Percentiles rank a stretch among this genome's conserved stretches.
Evolutionary conservation across 768 basidiomycete species (phyloP).

Genomic region (Russula virescens): DNA sequence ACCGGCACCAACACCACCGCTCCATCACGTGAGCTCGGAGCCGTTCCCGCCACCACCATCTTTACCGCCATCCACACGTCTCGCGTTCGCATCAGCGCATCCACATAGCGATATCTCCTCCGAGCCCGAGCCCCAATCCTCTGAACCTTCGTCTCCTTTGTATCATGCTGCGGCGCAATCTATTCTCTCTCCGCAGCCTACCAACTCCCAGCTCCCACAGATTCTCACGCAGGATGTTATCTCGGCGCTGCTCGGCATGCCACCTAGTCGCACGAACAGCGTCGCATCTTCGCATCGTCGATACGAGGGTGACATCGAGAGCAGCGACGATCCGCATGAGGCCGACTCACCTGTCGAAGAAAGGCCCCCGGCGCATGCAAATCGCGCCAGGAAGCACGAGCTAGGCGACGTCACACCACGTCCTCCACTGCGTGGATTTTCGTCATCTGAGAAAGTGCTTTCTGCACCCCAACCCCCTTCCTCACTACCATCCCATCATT

Average conservation of each 20-base stretch:
- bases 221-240: constrained; percentile 69
- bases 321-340: constrained; percentile 28
- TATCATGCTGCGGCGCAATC: constrained; percentile 26
- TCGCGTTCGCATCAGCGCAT: constrained; percentile 26
- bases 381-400: constrained; percentile 13
- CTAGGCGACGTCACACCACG: constrained; percentile 58
- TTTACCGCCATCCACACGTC: constrained; percentile 22
- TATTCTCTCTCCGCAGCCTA: constrained; percentile 54
- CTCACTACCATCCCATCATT: constrained; percentile 19
- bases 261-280: constrained; percentile 34
- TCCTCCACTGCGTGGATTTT: constrained; percentile 31
- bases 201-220: constrained; percentile 49
- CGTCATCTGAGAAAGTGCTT: constrained; percentile 14
- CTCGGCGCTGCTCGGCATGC: constrained; percentile 54
- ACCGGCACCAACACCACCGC: constrained; percentile 16
- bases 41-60: constrained; percentile 25
- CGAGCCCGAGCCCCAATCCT: constrained; percentile 16
- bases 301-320: constrained; percentile 36
- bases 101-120: constrained; percentile 14
- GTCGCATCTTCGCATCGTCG: constrained; percentile 31
- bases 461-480: not conserved
- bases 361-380: constrained; percentile 13
- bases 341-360: constrained; percentile 25
- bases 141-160: constrained; percentile 4
- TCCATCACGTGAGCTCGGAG: constrained; percentile 19